These are phyloP conservation scores for Medicago ruthenica DNA, from an alignment of 306 rosid genomes.

Conservation along the genomic window DNA sequence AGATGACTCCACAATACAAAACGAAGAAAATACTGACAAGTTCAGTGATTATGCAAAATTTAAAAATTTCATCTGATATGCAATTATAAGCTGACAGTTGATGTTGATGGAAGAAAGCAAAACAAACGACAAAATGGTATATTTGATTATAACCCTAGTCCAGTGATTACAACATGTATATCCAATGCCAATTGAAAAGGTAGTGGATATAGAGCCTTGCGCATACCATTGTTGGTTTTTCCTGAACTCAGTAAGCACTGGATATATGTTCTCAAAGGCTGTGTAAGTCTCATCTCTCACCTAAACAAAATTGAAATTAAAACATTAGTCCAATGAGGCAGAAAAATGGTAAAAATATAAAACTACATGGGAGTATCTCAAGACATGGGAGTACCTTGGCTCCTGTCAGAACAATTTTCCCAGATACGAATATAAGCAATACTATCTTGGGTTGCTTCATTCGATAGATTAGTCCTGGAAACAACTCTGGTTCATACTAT, in stretches of 20 bases:
- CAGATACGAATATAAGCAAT: slow-evolving; percentile 17
- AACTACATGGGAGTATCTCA: not conserved
- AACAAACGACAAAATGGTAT: not conserved
- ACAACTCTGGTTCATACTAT: slow-evolving; percentile 24
- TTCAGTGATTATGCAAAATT: not conserved
- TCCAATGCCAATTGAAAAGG: slow-evolving; percentile 19
- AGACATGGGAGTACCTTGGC: slow-evolving; percentile 19
- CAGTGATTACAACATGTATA: slow-evolving; percentile 1
- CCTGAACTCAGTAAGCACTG: slow-evolving; percentile 21
- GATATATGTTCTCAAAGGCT: slow-evolving; percentile 26
- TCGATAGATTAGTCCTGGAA: slow-evolving; percentile 23
- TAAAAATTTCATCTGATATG: not conserved
- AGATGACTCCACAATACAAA: not conserved
- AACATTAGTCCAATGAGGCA: not conserved
- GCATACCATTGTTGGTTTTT: slow-evolving; percentile 50
- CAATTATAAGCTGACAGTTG: not conserved
- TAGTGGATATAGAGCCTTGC: slow-evolving; percentile 20
- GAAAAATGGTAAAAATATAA: not conserved
- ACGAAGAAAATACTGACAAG: slow-evolving; percentile 2
- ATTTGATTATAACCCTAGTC: slow-evolving; percentile 1
- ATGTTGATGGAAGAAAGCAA: not conserved
- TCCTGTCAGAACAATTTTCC: slow-evolving; percentile 20
- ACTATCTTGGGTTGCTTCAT: slow-evolving; percentile 21
- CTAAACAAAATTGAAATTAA: not conserved
- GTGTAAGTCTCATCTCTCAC: slow-evolving; percentile 26